Conservation (phyloP, 2,329 filamentous ascomycete species). For the Hymenoscyphus fructigenus region DNA sequence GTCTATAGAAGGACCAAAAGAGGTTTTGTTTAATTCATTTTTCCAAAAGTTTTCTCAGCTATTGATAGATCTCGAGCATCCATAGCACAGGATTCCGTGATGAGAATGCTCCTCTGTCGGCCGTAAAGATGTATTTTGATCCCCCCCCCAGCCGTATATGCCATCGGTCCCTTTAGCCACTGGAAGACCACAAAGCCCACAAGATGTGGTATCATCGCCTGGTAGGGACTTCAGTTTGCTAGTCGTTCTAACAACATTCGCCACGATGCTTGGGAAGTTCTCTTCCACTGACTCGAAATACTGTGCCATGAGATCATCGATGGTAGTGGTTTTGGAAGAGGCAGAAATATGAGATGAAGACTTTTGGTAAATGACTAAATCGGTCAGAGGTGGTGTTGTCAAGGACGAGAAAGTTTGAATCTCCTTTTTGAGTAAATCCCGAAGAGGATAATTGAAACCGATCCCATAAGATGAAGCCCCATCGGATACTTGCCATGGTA, state of each 20-base stretch:
- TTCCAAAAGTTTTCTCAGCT: constrained; percentile 41
- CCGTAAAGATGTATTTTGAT: constrained; percentile 45
- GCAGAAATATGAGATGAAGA: constrained; percentile 35
- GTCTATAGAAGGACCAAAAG: constrained; percentile 7
- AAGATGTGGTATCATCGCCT: constrained; percentile 42
- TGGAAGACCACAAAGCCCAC: constrained; percentile 68
- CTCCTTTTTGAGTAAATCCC: constrained; percentile 83
- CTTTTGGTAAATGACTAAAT: constrained; percentile 46
- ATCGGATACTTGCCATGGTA: constrained; percentile 82
- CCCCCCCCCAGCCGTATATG: constrained; percentile 58
- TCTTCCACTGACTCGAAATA: constrained; percentile 87
- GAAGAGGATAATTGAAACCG: constrained; percentile 71
- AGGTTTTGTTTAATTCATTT: constrained; percentile 1
- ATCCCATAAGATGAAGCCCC: constrained; percentile 45
- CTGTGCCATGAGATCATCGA: constrained; percentile 84
- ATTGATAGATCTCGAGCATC: constrained; percentile 65
- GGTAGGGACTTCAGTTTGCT: constrained; percentile 65
- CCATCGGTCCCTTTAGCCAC: constrained; percentile 63
- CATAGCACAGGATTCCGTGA: constrained; percentile 61
- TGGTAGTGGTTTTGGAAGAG: constrained; percentile 68
- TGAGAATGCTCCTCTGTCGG: constrained; percentile 32
- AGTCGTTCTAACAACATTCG: constrained; percentile 93
- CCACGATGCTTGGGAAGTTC: constrained; percentile 86
- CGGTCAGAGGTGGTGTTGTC: constrained; percentile 50
- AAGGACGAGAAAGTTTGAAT: constrained; percentile 64